Conservation (phyloP, 441 rosid species). For the Biscutella auriculata region DNA sequence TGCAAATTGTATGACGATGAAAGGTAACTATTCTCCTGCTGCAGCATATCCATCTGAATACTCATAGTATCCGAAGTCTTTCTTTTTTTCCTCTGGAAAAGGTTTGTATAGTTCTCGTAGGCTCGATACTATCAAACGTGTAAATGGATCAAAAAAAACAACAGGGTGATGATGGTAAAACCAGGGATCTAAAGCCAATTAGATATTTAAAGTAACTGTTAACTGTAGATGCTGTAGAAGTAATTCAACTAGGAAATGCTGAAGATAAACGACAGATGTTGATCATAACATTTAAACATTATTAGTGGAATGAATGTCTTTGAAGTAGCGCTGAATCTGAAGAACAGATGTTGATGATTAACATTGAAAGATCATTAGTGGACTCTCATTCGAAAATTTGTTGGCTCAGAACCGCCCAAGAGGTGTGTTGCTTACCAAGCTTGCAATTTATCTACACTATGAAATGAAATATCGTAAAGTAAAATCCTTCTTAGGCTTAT, state of each 20-base stretch:
- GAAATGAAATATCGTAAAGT: background rate
- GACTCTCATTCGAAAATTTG: background rate
- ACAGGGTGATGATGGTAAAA: no score
- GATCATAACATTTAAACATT: no score
- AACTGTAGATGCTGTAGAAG: background rate
- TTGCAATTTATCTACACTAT: background rate
- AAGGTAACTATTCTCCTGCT: constrained; percentile 37
- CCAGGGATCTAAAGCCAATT: no score
- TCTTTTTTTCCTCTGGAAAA: background rate
- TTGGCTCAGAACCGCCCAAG: background rate
- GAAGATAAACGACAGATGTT: no score
- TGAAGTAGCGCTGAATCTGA: background rate
- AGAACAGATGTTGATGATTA: background rate
- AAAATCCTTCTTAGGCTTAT: background rate
- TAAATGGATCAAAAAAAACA: no score
- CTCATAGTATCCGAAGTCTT: background rate
- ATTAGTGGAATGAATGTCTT: no score
- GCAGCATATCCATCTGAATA: background rate
- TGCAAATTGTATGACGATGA: constrained; percentile 96
- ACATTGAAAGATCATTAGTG: background rate
- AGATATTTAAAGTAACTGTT: background rate
- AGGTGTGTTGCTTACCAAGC: background rate
- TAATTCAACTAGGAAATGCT: background rate
- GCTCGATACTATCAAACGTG: no score
- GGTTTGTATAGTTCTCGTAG: no score